phyloP scores from a whole-genome alignment of 176 grass and related monocot species.

The Carex littledalei region DNA sequence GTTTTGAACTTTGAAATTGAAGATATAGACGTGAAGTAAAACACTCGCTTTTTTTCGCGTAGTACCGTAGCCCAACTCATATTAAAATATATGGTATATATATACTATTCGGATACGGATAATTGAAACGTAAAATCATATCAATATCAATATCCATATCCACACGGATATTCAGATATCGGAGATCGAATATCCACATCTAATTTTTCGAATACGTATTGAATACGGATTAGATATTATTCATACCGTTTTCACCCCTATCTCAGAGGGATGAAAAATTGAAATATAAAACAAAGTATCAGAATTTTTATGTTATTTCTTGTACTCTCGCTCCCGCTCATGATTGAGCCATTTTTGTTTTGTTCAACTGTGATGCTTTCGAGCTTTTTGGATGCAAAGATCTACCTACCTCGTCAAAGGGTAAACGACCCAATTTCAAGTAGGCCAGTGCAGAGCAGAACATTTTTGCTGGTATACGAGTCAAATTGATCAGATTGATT shows the following conservation, averaged over 20 bases:
- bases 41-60: too few species aligned
- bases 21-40: too few species aligned
- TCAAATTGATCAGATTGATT: background rate
- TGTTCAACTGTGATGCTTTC: background rate
- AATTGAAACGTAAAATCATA: too few species aligned
- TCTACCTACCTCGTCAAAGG: background rate
- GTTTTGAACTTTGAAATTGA: too few species aligned
- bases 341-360: conserved; percentile 6
- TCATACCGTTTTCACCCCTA: background rate
- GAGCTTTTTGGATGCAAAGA: background rate
- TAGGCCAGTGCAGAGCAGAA: background rate
- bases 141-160: too few species aligned
- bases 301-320: background rate
- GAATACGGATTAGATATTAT: too few species aligned
- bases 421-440: background rate
- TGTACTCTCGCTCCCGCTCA: background rate
- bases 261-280: background rate
- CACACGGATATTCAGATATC: too few species aligned
- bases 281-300: background rate
- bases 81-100: too few species aligned
- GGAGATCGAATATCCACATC: too few species aligned
- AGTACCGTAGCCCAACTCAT: too few species aligned
- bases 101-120: too few species aligned
- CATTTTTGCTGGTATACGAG: background rate
- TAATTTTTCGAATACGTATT: too few species aligned